phyloP scores from a whole-genome alignment of 73 alveolate genomes.

The Stentor coeruleus region DNA sequence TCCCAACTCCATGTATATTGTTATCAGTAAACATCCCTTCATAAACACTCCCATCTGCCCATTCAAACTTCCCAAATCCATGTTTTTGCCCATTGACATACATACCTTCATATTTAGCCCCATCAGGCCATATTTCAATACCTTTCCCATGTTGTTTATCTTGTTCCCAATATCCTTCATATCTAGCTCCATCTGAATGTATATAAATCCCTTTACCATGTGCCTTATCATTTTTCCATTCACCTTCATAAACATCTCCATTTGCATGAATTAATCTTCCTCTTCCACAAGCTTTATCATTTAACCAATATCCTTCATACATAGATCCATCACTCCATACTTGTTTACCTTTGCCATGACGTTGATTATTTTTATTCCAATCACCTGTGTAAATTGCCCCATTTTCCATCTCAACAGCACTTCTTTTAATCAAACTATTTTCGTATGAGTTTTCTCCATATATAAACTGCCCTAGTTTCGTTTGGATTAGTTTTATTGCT shows the following conservation, averaged over 20 bases:
- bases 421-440: neutral
- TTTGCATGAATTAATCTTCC: slow-evolving; percentile 34
- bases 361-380: neutral
- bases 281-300: slow-evolving; percentile 36
- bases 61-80: neutral
- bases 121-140: neutral
- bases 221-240: slow-evolving; percentile 28
- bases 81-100: neutral
- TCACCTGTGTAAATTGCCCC: neutral
- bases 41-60: neutral
- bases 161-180: slow-evolving; percentile 28
- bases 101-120: neutral
- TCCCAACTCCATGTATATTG: neutral
- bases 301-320: slow-evolving; percentile 34
- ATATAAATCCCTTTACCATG: slow-evolving; percentile 41
- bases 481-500: neutral
- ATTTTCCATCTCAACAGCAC: neutral
- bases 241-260: slow-evolving; percentile 36
- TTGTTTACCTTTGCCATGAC: neutral
- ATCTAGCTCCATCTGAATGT: slow-evolving; percentile 38
- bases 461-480: neutral
- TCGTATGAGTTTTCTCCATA: neutral
- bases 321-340: slow-evolving; percentile 24
- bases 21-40: slow-evolving; percentile 1
- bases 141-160: neutral